Conservation (phyloP, 2,329 filamentous ascomycete genomes). For the Neospermospora avenae region DNA sequence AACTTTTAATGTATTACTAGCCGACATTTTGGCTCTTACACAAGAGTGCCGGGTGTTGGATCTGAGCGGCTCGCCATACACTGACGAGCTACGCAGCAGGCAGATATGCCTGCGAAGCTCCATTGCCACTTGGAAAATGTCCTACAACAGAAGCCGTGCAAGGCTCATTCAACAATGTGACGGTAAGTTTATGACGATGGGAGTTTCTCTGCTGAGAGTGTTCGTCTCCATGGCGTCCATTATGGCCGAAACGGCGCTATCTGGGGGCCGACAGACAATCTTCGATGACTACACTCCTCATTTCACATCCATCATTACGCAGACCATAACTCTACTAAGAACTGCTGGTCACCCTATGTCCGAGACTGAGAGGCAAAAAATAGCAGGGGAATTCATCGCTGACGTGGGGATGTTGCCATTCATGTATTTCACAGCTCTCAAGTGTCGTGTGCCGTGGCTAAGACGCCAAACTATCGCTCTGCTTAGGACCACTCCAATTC, state of each 20-base stretch:
- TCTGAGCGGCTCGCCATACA: neutral
- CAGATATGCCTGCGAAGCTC: neutral
- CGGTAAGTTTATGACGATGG: neutral
- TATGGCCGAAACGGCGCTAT: neutral
- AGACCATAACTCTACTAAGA: neutral
- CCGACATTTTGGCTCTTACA: neutral
- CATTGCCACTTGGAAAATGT: neutral
- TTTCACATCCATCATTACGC: conserved; percentile 4
- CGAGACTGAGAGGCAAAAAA: neutral
- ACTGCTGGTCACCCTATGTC: neutral
- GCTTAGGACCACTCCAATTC: conserved; percentile 53
- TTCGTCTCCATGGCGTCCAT: conserved; percentile 1
- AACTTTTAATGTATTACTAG: neutral
- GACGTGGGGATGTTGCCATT: conserved; percentile 1
- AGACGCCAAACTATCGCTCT: conserved; percentile 59
- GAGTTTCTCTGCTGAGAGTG: neutral
- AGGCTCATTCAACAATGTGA: neutral
- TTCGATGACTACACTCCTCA: conserved; percentile 4
- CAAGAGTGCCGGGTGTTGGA: neutral
- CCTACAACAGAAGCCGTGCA: neutral
- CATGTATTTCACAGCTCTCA: conserved; percentile 57
- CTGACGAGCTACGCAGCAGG: neutral
- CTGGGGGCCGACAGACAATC: neutral
- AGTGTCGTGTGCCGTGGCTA: conserved; percentile 53
- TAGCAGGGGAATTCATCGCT: neutral